Evolutionary conservation across 306 rosid genomes (phyloP), one percentile per base, ranked within the genome.

Genomic region (Prunus salicina): DNA sequence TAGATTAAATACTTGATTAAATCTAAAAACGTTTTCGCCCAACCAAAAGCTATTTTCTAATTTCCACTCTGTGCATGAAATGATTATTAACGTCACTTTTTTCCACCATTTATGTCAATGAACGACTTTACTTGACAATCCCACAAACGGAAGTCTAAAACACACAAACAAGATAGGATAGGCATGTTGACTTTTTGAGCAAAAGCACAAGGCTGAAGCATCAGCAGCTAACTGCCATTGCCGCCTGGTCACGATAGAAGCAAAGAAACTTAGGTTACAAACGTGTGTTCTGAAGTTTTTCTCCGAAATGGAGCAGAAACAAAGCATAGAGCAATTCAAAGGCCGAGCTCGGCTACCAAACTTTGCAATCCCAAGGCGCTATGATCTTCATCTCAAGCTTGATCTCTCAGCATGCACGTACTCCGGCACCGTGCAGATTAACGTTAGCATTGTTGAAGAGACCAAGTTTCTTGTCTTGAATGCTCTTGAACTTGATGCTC

Each of bases 381-480:
- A 86, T 27, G 86, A 89, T 75, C 89, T 91, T 69, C 84, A 84
- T 78, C 84, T 89, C 71, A 86, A 73, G 60, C 85, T 83, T 65
- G 79, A 91, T 73, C 90, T 89, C 69, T 69, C 86, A 57, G 80
- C 82, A 3, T 85, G 86, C 49, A 67, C 86, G 30, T 91, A 84
- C 75, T 84, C 87, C 13, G 93, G 93, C 43, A 79, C 76, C 6
- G 87, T 84, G 9, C 73, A 66, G 66, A 68, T 84, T 38, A n/a
- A 71, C 22, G 84, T 91, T 20, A 15, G 34, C 64, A 79, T 87
- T 64, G 38, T 77, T 3, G 76, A 75, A 15, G 71, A 43, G 64
- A 87, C 96, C 46, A 85, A 81, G 30, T 61, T 77, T 76, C 71
- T 91, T 65, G 87, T 87, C 79, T 82, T 84, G 61, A 89, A 91